Evolutionary conservation across 192 early-diverging fungal genomes (phyloP), one percentile per base, ranked within the genome.

Genomic region (Backusella australiensis): DNA sequence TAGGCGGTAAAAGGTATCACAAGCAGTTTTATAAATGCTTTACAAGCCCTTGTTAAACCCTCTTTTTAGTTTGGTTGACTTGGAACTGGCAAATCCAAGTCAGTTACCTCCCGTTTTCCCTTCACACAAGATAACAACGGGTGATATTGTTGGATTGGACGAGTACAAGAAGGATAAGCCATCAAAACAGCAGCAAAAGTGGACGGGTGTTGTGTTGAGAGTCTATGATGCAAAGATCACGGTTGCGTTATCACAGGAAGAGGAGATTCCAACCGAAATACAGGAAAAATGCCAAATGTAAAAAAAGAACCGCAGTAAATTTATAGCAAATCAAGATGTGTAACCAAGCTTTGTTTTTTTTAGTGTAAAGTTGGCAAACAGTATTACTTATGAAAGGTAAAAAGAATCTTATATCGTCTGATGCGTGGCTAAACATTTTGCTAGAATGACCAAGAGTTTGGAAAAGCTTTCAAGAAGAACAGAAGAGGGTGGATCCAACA

Each of bases 141-240:
- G 93, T 38, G 93, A 94, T 74, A 92, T 93, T 70, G 92, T 94
- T 6, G 86, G 89, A 12, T 39, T 94, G 5, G 91, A 89, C 67
- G 87, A 82, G 77, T 85, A 83, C 83, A 85, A 84, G 46, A 80
- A 82, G 23, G 81, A 84, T 78, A 82, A 78, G 39, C 80, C 81
- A 11, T 67, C 75, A 41, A 78, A 75, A 46, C 73, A 83, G 23
- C 76, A 74, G 17, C 76, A 72, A 21, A 36, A 42, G 5, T 71
- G 79, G 23, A 86, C 80, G 8, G 91, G 91, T 26, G 91, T 94
- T 34, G 81, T 93, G 12, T 85, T 86, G 44, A 80, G 83, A 4
- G 75, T 88, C 23, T 81, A 86, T 4, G 91, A 92, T 65, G 75
- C 86, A 3, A 88, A 83, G 34, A 84, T 95, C 7, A 89, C 87